Percentiles rank a stretch among this genome's conserved stretches.
phyloP scores from a whole-genome alignment of 2,329 filamentous ascomycete species.

The Xylaria sp. region DNA sequence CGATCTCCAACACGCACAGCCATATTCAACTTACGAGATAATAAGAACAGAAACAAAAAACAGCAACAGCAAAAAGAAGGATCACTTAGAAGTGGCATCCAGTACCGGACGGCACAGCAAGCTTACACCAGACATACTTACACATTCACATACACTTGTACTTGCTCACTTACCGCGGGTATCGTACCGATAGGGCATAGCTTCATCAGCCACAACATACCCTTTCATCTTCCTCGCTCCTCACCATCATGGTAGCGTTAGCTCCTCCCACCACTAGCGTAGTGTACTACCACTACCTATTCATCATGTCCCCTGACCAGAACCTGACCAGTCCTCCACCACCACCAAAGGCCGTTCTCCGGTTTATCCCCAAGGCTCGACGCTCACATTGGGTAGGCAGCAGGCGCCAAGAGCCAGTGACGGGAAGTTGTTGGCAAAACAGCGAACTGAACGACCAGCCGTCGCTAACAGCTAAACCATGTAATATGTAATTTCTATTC shows the following conservation, averaged over 20 bases:
- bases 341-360: constrained; percentile 39
- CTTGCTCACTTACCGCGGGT: background rate
- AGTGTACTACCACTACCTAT: background rate
- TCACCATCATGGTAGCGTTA: constrained; percentile 11
- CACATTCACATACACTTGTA: background rate
- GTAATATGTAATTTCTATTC: background rate
- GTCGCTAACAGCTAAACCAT: background rate
- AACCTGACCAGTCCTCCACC: constrained; percentile 23
- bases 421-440: constrained; percentile 23
- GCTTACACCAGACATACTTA: background rate
- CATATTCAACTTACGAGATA: background rate
- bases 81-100: no score
- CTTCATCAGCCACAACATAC: constrained; percentile 28
- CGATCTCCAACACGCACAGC: background rate
- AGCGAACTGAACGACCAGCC: background rate
- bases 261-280: constrained; percentile 7
- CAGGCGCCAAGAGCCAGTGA: constrained; percentile 37
- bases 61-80: no score
- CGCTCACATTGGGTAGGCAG: constrained; percentile 29
- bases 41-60: background rate
- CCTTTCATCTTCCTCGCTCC: constrained; percentile 26
- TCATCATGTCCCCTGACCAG: constrained; percentile 27
- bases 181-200: constrained; percentile 5
- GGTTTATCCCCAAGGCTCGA: constrained; percentile 35
- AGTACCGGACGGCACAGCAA: background rate